These are phyloP conservation scores for Adansonia gregorii DNA, from an alignment of 441 rosid species.

Conservation along the genomic window DNA sequence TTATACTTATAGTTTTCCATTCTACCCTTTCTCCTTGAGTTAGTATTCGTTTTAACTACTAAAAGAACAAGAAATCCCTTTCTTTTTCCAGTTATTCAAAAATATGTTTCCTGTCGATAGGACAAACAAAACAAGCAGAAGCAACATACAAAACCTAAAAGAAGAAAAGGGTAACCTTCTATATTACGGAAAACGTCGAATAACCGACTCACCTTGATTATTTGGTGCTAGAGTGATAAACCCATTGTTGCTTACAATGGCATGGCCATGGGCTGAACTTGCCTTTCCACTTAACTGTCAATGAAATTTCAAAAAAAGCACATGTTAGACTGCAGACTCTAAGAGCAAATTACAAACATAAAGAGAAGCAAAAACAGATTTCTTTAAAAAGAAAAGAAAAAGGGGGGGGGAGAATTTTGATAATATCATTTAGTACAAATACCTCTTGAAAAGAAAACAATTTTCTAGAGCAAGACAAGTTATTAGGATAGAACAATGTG, in stretches of 20 bases:
- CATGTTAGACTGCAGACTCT: background rate
- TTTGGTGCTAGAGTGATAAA: conserved; percentile 15
- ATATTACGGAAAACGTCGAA: background rate
- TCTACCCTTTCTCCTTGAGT: background rate
- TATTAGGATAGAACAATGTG: conserved; percentile 9
- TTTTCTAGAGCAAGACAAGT: conserved; percentile 25
- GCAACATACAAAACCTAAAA: background rate
- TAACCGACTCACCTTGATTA: conserved; percentile 29
- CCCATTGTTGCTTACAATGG: conserved; percentile 20
- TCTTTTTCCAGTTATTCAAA: background rate
- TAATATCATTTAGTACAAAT: background rate
- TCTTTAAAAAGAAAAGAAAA: background rate
- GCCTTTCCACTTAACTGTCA: conserved; percentile 35
- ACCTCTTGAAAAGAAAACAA: conserved; percentile 29
- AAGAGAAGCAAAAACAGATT: background rate
- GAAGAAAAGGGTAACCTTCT: background rate
- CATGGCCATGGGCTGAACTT: conserved; percentile 38
- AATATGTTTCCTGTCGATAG: too few species aligned
- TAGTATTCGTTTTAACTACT: background rate
- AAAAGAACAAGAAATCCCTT: background rate
- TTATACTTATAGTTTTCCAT: too few species aligned
- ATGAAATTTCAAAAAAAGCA: background rate
- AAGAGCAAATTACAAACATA: background rate
- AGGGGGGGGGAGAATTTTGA: background rate
- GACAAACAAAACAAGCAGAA: background rate